Evolutionary conservation across 1,284 basidiomycete genomes (phyloP).

Genomic region (Jaminaea rosea): DNA sequence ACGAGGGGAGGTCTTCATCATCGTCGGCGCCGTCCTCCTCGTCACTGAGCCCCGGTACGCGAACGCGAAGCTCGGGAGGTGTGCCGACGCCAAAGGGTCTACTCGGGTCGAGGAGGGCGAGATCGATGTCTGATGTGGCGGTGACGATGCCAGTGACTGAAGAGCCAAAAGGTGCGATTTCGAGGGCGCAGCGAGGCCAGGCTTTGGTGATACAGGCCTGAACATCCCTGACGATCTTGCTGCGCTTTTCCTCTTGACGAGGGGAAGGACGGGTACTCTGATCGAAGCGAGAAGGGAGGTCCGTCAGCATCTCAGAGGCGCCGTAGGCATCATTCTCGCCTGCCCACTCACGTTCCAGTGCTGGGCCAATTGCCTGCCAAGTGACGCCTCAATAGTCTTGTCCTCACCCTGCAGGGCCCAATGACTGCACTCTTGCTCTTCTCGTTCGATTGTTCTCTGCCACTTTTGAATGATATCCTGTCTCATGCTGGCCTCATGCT

Average conservation of each 20-base stretch:
- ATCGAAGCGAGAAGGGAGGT: not conserved
- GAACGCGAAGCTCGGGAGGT: slow-evolving; percentile 12
- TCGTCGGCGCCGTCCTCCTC: slow-evolving; percentile 3
- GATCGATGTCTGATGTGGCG: slow-evolving; percentile 28
- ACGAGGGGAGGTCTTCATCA: slow-evolving; percentile 17
- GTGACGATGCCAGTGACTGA: slow-evolving; percentile 26
- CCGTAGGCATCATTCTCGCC: not conserved
- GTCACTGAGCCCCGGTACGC: slow-evolving; percentile 1
- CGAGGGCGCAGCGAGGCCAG: slow-evolving; percentile 20
- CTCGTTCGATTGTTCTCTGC: not conserved
- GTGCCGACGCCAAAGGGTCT: slow-evolving; percentile 22
- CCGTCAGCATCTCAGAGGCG: not conserved
- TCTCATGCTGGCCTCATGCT: not conserved
- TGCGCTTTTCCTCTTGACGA: not conserved
- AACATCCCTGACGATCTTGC: slow-evolving; percentile 17
- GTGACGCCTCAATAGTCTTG: not conserved
- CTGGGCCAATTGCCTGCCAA: not conserved
- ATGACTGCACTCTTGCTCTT: not conserved
- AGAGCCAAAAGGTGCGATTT: slow-evolving; percentile 33
- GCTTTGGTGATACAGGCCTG: slow-evolving; percentile 16
- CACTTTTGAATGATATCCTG: not conserved
- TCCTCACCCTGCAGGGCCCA: not conserved
- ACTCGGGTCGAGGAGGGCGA: slow-evolving; percentile 29
- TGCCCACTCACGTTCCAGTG: not conserved
- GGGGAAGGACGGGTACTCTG: not conserved